Percentiles rank a stretch among this genome's conserved stretches.
phyloP scores from a whole-genome alignment of 2,329 filamentous ascomycete species.

The Penicillium concentricum region DNA sequence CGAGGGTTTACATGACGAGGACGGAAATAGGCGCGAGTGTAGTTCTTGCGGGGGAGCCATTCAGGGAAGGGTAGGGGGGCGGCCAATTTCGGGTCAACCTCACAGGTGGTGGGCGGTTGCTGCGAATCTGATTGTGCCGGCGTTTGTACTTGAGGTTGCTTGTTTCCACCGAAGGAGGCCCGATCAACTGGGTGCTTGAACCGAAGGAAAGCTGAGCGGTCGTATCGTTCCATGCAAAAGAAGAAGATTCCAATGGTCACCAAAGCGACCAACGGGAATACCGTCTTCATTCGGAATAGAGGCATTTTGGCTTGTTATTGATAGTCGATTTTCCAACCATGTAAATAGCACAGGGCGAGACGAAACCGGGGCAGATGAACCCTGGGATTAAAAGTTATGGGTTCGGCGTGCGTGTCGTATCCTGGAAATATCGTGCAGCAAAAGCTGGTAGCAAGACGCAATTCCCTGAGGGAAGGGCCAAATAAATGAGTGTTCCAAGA shows the following conservation, averaged over 20 bases:
- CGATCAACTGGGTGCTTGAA: constrained; percentile 39
- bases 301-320: constrained; percentile 36
- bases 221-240: constrained; percentile 41
- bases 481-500: constrained; percentile 13
- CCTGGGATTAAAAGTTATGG: constrained; percentile 8
- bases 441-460: constrained; percentile 6
- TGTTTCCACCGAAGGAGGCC: constrained; percentile 16
- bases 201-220: constrained; percentile 36
- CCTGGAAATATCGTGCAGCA: constrained; percentile 10
- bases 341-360: constrained; percentile 19
- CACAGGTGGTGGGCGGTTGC: constrained; percentile 29
- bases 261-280: constrained; percentile 40
- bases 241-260: constrained; percentile 42
- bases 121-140: constrained; percentile 16
- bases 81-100: constrained; percentile 33
- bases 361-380: not conserved
- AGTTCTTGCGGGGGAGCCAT: constrained; percentile 46
- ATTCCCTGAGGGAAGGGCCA: not conserved
- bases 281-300: constrained; percentile 39
- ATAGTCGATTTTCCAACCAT: constrained; percentile 33
- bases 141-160: constrained; percentile 17
- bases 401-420: constrained; percentile 5
- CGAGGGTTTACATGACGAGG: constrained; percentile 37
- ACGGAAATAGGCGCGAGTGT: constrained; percentile 44
- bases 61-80: constrained; percentile 40